Base-by-base conservation (phyloP, 2,329 filamentous ascomycete species). In the Hypoxylon sp. region DNA sequence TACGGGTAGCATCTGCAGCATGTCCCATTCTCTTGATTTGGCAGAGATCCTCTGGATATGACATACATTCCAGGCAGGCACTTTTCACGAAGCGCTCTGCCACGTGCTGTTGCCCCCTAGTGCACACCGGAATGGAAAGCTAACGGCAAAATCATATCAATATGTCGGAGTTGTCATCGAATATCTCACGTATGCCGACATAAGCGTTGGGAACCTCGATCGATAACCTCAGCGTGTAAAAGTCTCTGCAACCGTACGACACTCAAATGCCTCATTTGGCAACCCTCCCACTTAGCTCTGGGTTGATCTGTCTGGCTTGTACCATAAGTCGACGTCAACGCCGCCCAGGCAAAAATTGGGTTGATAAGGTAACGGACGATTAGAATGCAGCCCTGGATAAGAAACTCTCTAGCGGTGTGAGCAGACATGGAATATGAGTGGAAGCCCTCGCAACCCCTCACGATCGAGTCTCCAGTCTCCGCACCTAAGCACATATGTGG, bases 401-500 rank as follows among this genome's bases (percentile, higher is more conserved):
- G 38, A 60, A 26, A 51, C 30, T 33, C 63, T 68, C 63, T 68
- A 64, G 66, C 66, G 66, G 66, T 68, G 66, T 68, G 65, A 51
- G 57, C 44, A 66, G 36, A 36, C 26, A 44, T 48, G 54, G 48
- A 58, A 58, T 63, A 42, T 64, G 36, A 61, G 63, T 66, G 63
- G 63, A 54, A 64, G 59, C 40, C 46, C 46, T 44, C 38, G 30
- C 57, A 54, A 60, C 67, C 67, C 67, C 61, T 67, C 67, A 67
- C 61, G 54, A 65, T 63, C 56, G 20, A 53, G 61, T 64, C 67
- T 69, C 67, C 67, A 53, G 61, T 64, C 67, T 69, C 67, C 67
- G 67, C 67, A 69, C 46, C 42, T 63, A 38, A 54, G 51, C 48
- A 52, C 48, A 54, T 65, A 63, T 54, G 62, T 63, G 49, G 66